Conservation (phyloP, 1,139 yeast species). For the Hansenula sp. region DNA sequence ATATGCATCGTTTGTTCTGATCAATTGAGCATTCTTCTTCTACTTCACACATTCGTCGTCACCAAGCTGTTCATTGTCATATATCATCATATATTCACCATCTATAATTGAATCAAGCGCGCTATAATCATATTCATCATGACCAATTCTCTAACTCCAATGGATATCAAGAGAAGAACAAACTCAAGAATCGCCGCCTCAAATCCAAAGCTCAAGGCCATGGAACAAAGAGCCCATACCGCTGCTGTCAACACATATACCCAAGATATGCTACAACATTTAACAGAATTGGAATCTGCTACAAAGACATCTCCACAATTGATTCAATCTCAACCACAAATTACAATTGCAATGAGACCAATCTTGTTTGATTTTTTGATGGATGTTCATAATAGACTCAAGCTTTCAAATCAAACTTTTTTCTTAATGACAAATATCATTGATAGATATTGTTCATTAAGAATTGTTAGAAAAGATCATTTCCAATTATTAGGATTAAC, state of each 20-base stretch:
- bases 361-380: constrained; percentile 78
- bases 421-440: constrained; percentile 78
- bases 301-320: constrained; percentile 48
- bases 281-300: constrained; percentile 27
- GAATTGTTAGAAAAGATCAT: constrained; percentile 73
- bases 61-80: too few relatives aligned
- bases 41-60: too few relatives aligned
- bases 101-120: too few relatives aligned
- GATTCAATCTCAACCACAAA: constrained; percentile 89
- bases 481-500: constrained; percentile 68
- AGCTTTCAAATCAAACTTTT: constrained; percentile 72
- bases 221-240: constrained; percentile 41
- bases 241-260: constrained; percentile 21
- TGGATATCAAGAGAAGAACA: constrained; percentile 18
- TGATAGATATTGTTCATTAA: constrained; percentile 85
- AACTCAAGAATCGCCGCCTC: constrained; percentile 19
- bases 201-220: constrained; percentile 19
- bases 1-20: neutral
- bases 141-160: constrained; percentile 16
- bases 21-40: too few relatives aligned
- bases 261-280: constrained; percentile 17
- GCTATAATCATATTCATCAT: neutral
- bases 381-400: constrained; percentile 78
- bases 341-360: constrained; percentile 87
- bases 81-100: too few relatives aligned